phyloP scores from a whole-genome alignment of 257 asterid genomes.

The Przewalskia tangutica region DNA sequence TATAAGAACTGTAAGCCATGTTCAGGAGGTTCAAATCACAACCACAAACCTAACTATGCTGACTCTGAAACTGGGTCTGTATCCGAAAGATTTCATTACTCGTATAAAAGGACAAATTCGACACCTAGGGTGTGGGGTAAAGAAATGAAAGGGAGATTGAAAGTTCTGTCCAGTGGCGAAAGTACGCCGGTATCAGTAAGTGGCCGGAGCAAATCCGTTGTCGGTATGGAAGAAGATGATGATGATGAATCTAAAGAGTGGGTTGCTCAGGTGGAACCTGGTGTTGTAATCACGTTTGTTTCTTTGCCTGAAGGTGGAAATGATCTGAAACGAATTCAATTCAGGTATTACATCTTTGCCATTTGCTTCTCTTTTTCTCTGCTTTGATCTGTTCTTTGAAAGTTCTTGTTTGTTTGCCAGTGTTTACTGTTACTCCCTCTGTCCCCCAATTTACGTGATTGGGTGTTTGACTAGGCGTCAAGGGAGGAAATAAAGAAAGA shows the following conservation, averaged over 20 bases:
- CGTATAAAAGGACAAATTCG: constrained; percentile 56
- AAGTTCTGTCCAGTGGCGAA: constrained; percentile 72
- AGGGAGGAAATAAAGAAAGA: too few species aligned
- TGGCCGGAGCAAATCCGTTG: constrained; percentile 60
- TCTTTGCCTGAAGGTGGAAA: constrained; percentile 83
- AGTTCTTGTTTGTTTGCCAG: constrained; percentile 35
- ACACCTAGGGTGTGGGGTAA: constrained; percentile 51
- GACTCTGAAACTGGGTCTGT: constrained; percentile 59
- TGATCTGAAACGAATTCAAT: constrained; percentile 80
- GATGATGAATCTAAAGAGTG: constrained; percentile 87
- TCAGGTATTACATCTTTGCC: constrained; percentile 42
- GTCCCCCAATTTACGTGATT: too few species aligned
- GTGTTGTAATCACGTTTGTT: constrained; percentile 81
- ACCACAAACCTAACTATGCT: constrained; percentile 28
- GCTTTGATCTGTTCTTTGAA: constrained; percentile 12
- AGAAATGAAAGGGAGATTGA: constrained; percentile 55
- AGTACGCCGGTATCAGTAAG: constrained; percentile 87
- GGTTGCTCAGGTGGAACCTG: constrained; percentile 99
- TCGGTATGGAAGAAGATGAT: constrained; percentile 74
- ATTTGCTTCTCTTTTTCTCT: constrained; percentile 2
- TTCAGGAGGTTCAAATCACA: constrained; percentile 40
- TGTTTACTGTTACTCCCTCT: constrained; percentile 13
- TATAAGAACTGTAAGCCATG: constrained; percentile 89
- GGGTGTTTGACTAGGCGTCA: too few species aligned
- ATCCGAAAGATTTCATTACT: constrained; percentile 54